Percentiles rank a stretch among this genome's conserved stretches.
phyloP scores from a whole-genome alignment of 768 basidiomycete species.

The Xanthoconium stramineum region DNA sequence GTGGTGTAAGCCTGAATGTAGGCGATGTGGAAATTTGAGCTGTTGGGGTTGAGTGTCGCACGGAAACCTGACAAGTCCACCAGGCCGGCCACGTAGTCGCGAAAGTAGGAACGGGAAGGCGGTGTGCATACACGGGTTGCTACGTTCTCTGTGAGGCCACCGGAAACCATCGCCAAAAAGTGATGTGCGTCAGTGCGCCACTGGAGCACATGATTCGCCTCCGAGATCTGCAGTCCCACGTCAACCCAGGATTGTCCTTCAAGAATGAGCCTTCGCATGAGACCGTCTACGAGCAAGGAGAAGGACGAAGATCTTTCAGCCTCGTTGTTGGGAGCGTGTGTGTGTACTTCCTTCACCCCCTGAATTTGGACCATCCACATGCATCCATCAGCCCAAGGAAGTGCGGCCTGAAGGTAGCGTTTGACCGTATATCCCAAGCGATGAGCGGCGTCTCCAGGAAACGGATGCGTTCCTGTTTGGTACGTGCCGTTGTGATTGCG shows the following conservation, averaged over 20 bases:
- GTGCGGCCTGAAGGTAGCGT: background rate
- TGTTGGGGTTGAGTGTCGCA: background rate
- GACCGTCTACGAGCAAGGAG: background rate
- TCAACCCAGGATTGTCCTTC: conserved; percentile 5
- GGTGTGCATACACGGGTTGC: background rate
- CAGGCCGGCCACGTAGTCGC: conserved; percentile 1
- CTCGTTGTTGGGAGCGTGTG: background rate
- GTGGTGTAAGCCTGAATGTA: conserved; percentile 8
- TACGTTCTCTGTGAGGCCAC: background rate
- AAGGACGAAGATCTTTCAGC: background rate
- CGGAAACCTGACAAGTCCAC: background rate
- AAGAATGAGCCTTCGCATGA: background rate
- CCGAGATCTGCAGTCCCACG: conserved; percentile 2
- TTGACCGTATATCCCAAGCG: background rate
- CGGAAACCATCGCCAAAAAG: background rate
- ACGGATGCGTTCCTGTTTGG: background rate
- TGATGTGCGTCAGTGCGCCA: conserved; percentile 5
- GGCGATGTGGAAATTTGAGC: background rate
- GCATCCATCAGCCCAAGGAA: background rate
- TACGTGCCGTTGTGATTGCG: conserved; percentile 2
- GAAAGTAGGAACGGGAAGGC: background rate
- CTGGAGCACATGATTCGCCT: conserved; percentile 3
- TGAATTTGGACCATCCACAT: conserved; percentile 8
- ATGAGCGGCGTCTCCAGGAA: background rate
- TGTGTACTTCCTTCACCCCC: conserved; percentile 4